A percentile compares a stretch with the other conserved stretches of the same genome.
These are phyloP conservation scores for Ciborinia camelliae DNA, from an alignment of 2,329 filamentous ascomycete species.

Conservation along the genomic window DNA sequence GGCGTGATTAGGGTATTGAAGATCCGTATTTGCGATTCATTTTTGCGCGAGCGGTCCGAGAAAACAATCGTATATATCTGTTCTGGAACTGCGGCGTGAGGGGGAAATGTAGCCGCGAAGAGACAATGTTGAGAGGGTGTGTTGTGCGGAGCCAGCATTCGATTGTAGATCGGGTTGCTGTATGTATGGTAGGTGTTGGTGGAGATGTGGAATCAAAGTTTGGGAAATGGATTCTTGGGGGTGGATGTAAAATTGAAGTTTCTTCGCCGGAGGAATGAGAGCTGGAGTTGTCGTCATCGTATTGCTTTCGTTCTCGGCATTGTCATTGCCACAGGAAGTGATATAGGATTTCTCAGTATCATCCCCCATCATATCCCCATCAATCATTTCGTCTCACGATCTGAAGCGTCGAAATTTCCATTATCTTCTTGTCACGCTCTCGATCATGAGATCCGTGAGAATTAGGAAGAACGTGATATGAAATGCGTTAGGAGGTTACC, in stretches of 20 bases:
- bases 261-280: neutral
- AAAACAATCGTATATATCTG: constrained; percentile 34
- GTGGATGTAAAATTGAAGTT: constrained; percentile 22
- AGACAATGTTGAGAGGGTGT: constrained; percentile 30
- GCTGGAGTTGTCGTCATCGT: neutral
- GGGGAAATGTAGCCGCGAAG: constrained; percentile 34
- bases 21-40: constrained; percentile 36
- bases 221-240: constrained; percentile 26
- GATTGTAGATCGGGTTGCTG: constrained; percentile 34
- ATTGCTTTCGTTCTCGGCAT: neutral
- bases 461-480: too few species aligned
- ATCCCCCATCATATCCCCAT: too few species aligned
- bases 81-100: constrained; percentile 14
- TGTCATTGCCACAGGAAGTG: neutral
- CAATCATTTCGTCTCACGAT: too few species aligned
- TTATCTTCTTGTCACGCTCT: too few species aligned
- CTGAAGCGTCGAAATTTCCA: too few species aligned
- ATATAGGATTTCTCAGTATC: too few species aligned
- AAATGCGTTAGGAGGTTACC: too few species aligned
- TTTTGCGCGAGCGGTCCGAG: constrained; percentile 33
- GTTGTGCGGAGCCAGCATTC: constrained; percentile 35
- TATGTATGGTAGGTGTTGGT: constrained; percentile 30
- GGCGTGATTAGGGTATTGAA: constrained; percentile 31
- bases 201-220: constrained; percentile 29
- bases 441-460: too few species aligned